A percentile compares a stretch with the other conserved stretches of the same genome.
Evolutionary conservation across 2,329 filamentous ascomycete genomes (phyloP).

Genomic region (Cladosporium sp.): DNA sequence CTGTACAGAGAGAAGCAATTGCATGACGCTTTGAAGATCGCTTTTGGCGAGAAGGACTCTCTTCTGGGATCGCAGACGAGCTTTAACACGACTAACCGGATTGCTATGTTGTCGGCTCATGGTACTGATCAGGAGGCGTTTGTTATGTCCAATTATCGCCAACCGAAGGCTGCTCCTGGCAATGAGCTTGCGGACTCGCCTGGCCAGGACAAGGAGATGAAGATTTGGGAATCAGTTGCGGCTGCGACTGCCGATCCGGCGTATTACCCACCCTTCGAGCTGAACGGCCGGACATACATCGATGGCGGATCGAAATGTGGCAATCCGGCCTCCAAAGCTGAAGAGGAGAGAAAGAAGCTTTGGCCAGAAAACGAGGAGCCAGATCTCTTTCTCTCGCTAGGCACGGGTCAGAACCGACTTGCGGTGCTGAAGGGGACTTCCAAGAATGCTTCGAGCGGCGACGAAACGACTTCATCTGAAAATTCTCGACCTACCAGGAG

Average conservation of each 20-base stretch:
- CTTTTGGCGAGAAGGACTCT: slow-evolving; percentile 34
- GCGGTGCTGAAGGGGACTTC: not conserved
- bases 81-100: slow-evolving; percentile 29
- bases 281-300: slow-evolving; percentile 45
- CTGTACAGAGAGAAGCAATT: slow-evolving; percentile 14
- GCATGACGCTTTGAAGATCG: slow-evolving; percentile 14
- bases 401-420: slow-evolving; percentile 31
- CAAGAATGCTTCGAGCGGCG: not conserved
- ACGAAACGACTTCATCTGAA: slow-evolving; percentile 7
- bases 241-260: slow-evolving; percentile 49
- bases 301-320: slow-evolving; percentile 49
- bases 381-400: slow-evolving; percentile 33
- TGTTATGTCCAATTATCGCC: slow-evolving; percentile 45
- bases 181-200: slow-evolving; percentile 41
- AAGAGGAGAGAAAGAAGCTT: slow-evolving; percentile 39
- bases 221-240: slow-evolving; percentile 50
- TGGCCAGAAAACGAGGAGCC: slow-evolving; percentile 20
- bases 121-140: slow-evolving; percentile 37
- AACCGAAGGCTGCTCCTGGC: slow-evolving; percentile 23
- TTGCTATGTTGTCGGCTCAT: slow-evolving; percentile 43
- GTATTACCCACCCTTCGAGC: slow-evolving; percentile 50
- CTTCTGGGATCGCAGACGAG: slow-evolving; percentile 24
- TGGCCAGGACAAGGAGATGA: slow-evolving; percentile 37
- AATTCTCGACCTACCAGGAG: not conserved
- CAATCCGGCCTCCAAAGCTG: slow-evolving; percentile 50